phyloP scores from a whole-genome alignment of 2,329 filamentous ascomycete species.

The Paecilomyces sp. region DNA sequence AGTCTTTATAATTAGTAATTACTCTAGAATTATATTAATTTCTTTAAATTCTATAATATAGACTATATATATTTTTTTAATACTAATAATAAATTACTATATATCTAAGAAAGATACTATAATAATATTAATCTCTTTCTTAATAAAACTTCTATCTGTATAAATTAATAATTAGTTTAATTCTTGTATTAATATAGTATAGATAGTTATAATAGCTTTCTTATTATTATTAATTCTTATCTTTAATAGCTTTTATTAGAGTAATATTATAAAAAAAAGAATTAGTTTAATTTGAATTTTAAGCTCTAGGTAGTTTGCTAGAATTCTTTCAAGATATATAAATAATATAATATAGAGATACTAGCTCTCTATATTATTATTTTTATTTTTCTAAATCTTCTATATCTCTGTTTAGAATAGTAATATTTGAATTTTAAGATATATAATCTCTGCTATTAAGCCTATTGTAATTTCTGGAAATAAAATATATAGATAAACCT shows the following conservation, averaged over 20 bases:
- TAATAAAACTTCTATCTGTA: no score
- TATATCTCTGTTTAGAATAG: neutral
- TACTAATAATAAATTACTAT: neutral
- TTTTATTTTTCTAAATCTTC: no score
- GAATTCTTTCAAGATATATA: neutral
- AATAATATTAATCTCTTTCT: no score
- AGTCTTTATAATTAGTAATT: no score
- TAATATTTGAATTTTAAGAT: constrained; percentile 6
- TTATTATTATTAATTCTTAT: neutral
- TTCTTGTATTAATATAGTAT: neutral
- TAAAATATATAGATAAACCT: constrained; percentile 8
- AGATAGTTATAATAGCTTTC: neutral
- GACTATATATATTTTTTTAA: neutral
- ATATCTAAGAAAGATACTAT: no score
- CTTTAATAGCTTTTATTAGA: neutral
- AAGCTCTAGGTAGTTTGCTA: neutral
- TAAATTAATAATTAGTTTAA: no score
- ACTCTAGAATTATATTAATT: no score
- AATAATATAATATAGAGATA: neutral
- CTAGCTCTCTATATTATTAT: neutral
- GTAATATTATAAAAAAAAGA: neutral
- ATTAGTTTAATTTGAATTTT: neutral
- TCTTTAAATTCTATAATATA: neutral
- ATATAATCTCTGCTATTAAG: constrained; percentile 14
- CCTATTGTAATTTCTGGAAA: constrained; percentile 13